Base-by-base conservation (phyloP, 306 rosid species). In the Begonia fuchsioides region DNA sequence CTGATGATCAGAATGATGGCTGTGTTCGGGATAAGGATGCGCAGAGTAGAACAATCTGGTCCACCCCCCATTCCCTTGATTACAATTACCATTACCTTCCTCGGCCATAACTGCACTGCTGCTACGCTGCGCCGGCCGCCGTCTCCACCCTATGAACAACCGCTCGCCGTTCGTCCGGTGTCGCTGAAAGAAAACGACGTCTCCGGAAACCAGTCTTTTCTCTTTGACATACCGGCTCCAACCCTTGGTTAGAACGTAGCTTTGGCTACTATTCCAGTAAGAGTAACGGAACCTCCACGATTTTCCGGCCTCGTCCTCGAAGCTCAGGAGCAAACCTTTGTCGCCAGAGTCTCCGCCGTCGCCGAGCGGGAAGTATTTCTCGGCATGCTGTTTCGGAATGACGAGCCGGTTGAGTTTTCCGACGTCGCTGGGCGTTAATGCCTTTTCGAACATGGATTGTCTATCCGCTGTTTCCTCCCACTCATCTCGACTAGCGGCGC, bases 151-250 rank as follows among this genome's bases (percentile, higher is more conserved):
- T 3, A 92, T 92, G 53, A 79, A 85, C 9, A 85, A 63, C 13
- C 94, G 57, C 15, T 82, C 78, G 5, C 62, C 14, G 15, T 82
- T 73, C 7, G 38, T 17, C 5, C 83, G 79, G 62, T 75, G 83
- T 8, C 96, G 74, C 44, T 75, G 63, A 59, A 92, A 85, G 49
- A 72, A 55, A 53, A 92, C 96, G 55, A 82, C 72, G 66, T 90
- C 98, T 39, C 98, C 98, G 0, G 98, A 87, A 12, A 81, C 83
- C 3, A 90, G 79, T 2, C 94, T 75, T 71, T 90, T 90, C 50
- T 90, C 98, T 58, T 90, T 90, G 1, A 90, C 98, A 68, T 74
- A 90, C 41, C 98, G 87, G 73, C 92, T 81, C 98, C 98, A 90
- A 0, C 98, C 98, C 5, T 90, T 90, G 14, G 98, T 90, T 7